Base-by-base conservation (phyloP, 179 eudicot species). In the Camellia oleifera region DNA sequence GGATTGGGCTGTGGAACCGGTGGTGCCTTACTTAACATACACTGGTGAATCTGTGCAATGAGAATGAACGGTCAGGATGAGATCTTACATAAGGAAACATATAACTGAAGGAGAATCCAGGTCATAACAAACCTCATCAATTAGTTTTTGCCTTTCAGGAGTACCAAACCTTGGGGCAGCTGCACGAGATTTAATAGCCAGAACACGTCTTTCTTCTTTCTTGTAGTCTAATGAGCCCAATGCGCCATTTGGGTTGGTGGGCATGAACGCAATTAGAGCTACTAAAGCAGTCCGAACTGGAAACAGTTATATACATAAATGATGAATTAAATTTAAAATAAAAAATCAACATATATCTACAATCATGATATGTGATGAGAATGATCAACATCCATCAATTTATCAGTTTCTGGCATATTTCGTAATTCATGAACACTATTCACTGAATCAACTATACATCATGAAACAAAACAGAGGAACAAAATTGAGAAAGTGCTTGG, bases 211-310 rank as follows among this genome's bases (percentile, higher is more conserved):
- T 83, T 96, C 99, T 86, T 94, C 94, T 81, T 96, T 94, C 73
- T 91, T 87, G 81, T 91, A 96, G 87, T 96, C 97, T 18, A 96
- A 74, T 69, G 99, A 96, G 76, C 98, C 99, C 87, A 96, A 75
- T 12, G 99, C 99, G 46, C 99, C 99, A 82, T 94, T 94, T 73
- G 99, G 99, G 77, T 84, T 86, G 80, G 99, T 96, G 26, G 99
- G 99, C 99, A 96, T 96, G 87, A 96, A 96, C 69, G 99, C 99
- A 68, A 96, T 92, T 72, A 96, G 88, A 61, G 99, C 99, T 53
- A 93, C 94, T 84, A 96, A 80, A 75, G 99, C 99, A 78, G 99
- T 96, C 50, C 99, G 91, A 78, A 96, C 99, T 96, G 95, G 78
- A 58, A 89, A 72, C 76, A 82, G 72, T 15, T 80, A 45, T 56